Percentiles rank a stretch among this genome's conserved stretches.
Conservation (phyloP, 2,329 filamentous ascomycete species). For the Fonsecaea pedrosoi region DNA sequence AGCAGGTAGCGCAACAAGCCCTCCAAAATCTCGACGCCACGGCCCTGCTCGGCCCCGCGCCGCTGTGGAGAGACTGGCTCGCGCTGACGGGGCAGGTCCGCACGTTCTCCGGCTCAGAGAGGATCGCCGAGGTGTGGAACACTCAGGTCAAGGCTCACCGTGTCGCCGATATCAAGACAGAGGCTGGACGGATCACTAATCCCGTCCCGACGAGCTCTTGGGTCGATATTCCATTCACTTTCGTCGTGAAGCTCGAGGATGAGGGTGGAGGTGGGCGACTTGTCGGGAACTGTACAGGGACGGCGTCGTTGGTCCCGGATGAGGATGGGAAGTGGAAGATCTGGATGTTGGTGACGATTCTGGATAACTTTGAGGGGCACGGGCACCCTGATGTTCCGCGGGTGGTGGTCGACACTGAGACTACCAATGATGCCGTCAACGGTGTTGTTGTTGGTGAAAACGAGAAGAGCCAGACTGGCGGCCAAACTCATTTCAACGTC, state of each 20-base stretch:
- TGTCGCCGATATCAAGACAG: constrained; percentile 25
- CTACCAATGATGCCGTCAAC: background rate
- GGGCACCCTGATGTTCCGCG: constrained; percentile 38
- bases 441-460: background rate
- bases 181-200: constrained; percentile 14
- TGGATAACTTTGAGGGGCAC: constrained; percentile 39
- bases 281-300: constrained; percentile 35
- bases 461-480: constrained; percentile 36
- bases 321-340: constrained; percentile 39
- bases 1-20: constrained; percentile 10
- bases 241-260: constrained; percentile 11
- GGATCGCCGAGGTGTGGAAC: constrained; percentile 37
- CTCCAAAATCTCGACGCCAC: background rate
- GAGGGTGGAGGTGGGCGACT: constrained; percentile 11
- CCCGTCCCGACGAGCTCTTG: constrained; percentile 21
- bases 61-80: constrained; percentile 41
- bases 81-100: constrained; percentile 39
- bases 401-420: background rate
- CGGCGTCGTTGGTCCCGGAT: constrained; percentile 35
- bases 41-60: constrained; percentile 15
- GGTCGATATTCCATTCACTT: constrained; percentile 24
- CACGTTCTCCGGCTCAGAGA: constrained; percentile 35
- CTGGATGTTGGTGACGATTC: constrained; percentile 41
- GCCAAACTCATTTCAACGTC: constrained; percentile 41
- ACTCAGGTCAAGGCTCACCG: constrained; percentile 19